Conservation (phyloP, 1,139 yeast genomes). For the Yamadazyma conglobata region DNA sequence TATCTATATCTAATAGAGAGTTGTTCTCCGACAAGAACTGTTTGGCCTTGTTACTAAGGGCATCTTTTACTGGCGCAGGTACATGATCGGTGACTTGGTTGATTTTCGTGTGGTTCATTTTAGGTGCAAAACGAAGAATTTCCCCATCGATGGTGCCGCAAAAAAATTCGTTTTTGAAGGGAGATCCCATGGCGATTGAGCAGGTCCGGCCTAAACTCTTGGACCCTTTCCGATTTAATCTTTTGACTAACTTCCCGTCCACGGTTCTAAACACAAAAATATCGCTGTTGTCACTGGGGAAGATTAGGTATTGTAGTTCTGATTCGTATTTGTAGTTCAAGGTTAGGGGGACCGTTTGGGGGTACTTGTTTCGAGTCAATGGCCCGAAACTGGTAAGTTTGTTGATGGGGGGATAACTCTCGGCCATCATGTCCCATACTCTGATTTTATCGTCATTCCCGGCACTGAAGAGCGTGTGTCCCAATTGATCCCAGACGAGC, state of each 20-base stretch:
- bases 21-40: too few relatives aligned
- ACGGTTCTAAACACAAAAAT: conserved; percentile 57
- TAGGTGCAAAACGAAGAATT: conserved; percentile 50
- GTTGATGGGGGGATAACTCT: conserved; percentile 49
- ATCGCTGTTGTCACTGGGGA: conserved; percentile 81
- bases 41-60: too few relatives aligned
- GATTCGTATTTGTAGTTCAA: conserved; percentile 46
- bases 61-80: too few relatives aligned
- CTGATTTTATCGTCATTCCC: conserved; percentile 78
- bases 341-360: conserved; percentile 45
- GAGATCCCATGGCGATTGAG: conserved; percentile 49
- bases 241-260: conserved; percentile 60
- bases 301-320: conserved; percentile 55
- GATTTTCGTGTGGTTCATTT: conserved; percentile 19
- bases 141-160: conserved; percentile 62
- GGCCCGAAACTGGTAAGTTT: conserved; percentile 77
- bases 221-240: conserved; percentile 41
- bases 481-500: conserved; percentile 62
- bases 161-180: conserved; percentile 39
- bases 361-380: conserved; percentile 60
- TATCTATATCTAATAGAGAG: background rate
- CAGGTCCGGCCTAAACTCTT: conserved; percentile 40
- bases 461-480: conserved; percentile 55
- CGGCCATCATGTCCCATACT: conserved; percentile 63
- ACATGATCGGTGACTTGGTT: conserved; percentile 15